Evolutionary conservation across 208 protist genomes (phyloP).

Genomic region (Endotrypanum monterogeii): DNA sequence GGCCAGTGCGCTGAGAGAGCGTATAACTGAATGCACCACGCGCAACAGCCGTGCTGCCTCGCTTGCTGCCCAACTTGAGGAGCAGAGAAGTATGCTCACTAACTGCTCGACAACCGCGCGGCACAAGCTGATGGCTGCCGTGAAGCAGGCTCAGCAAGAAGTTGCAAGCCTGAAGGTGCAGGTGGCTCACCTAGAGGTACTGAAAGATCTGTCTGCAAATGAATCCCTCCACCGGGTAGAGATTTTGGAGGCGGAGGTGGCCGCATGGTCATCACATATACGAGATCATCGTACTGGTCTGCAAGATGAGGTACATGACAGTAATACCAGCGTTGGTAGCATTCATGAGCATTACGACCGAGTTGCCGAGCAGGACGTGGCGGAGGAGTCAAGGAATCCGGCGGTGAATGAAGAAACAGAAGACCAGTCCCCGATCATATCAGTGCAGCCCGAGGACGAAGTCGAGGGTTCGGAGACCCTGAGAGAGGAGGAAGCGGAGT

Average conservation of each 20-base stretch:
- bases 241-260: neutral
- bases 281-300: neutral
- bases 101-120: constrained; percentile 1
- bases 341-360: neutral
- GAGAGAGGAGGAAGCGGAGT: constrained; percentile 31
- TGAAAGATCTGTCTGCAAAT: neutral
- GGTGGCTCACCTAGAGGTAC: constrained; percentile 13
- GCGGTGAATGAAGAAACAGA: neutral
- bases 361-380: neutral
- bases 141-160: neutral
- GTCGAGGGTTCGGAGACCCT: neutral
- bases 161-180: constrained; percentile 10
- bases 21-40: constrained; percentile 6
- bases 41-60: constrained; percentile 10
- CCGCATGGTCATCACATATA: constrained; percentile 3
- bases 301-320: neutral
- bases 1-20: constrained; percentile 22
- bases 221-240: constrained; percentile 2
- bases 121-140: neutral
- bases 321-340: neutral
- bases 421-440: neutral
- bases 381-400: neutral
- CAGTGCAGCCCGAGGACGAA: neutral
- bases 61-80: constrained; percentile 8
- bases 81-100: neutral